These are phyloP conservation scores for Ambispora gerdemannii DNA, from an alignment of 192 early-diverging fungal species.

Conservation along the genomic window DNA sequence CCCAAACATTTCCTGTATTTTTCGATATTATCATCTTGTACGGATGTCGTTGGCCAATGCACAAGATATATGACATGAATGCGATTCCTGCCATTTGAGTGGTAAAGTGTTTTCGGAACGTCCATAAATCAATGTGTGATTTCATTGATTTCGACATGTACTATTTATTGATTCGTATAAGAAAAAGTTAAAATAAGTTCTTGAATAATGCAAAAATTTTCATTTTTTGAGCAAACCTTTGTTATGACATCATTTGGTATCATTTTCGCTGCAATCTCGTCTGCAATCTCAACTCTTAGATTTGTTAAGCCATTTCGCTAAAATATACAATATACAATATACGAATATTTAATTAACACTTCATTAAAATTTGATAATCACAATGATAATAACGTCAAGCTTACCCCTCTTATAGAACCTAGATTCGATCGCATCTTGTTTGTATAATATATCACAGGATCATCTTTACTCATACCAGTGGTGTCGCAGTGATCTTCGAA, in stretches of 20 bases:
- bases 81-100: conserved; percentile 82
- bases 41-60: conserved; percentile 83
- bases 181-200: not conserved
- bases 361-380: not conserved
- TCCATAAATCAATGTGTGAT: conserved; percentile 89
- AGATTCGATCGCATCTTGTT: conserved; percentile 67
- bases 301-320: conserved; percentile 46
- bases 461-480: conserved; percentile 78
- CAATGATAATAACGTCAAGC: too few relatives aligned
- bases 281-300: conserved; percentile 81
- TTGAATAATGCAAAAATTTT: conserved; percentile 21
- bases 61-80: conserved; percentile 90
- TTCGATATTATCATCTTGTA: conserved; percentile 86
- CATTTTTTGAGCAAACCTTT: conserved; percentile 55
- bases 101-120: conserved; percentile 92
- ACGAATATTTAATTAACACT: not conserved
- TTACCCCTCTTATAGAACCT: not conserved
- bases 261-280: conserved; percentile 80
- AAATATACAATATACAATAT: conserved; percentile 1
- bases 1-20: conserved; percentile 82
- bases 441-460: conserved; percentile 78
- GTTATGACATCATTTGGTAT: conserved; percentile 84
- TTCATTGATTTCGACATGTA: conserved; percentile 70
- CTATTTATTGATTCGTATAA: conserved; percentile 38
- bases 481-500: conserved; percentile 84